Conservation (phyloP, 176 grass and related monocot species). For the Cenchrus purpureus region DNA sequence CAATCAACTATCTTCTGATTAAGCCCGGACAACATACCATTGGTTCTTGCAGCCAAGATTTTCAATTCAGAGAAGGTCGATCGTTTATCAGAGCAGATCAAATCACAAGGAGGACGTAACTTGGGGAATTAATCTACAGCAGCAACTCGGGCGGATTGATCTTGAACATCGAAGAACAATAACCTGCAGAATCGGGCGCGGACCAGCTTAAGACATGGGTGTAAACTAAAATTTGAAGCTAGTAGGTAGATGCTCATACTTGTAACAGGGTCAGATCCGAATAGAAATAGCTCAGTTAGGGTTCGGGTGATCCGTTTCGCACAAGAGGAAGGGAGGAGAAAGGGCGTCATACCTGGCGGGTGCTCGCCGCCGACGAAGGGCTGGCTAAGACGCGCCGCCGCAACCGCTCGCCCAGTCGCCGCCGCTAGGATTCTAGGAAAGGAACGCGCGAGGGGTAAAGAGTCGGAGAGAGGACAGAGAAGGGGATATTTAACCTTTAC, state of each 20-base stretch:
- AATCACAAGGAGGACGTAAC: neutral
- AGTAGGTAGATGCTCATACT: neutral
- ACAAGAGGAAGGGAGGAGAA: neutral
- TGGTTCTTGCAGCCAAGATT: slow-evolving; percentile 3
- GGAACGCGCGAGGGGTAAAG: neutral
- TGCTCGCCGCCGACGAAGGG: neutral
- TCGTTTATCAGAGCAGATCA: neutral
- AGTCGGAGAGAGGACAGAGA: too few species aligned
- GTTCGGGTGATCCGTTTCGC: neutral
- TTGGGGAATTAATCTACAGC: neutral
- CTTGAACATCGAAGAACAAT: neutral
- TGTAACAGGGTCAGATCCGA: neutral
- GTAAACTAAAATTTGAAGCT: neutral
- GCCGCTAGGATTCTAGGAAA: neutral
- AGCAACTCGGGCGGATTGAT: neutral
- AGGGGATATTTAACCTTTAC: too few species aligned
- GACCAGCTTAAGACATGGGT: neutral
- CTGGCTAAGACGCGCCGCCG: neutral
- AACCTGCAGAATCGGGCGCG: neutral
- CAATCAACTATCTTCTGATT: slow-evolving; percentile 13
- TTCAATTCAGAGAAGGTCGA: neutral
- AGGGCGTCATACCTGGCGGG: neutral
- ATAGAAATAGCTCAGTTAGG: neutral
- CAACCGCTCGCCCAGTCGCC: neutral
- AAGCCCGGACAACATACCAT: slow-evolving; percentile 32